Percentiles rank a stretch among this genome's conserved stretches.
Conservation (phyloP, 805 yeast species). For the Zygotorulaspora danielsina region DNA sequence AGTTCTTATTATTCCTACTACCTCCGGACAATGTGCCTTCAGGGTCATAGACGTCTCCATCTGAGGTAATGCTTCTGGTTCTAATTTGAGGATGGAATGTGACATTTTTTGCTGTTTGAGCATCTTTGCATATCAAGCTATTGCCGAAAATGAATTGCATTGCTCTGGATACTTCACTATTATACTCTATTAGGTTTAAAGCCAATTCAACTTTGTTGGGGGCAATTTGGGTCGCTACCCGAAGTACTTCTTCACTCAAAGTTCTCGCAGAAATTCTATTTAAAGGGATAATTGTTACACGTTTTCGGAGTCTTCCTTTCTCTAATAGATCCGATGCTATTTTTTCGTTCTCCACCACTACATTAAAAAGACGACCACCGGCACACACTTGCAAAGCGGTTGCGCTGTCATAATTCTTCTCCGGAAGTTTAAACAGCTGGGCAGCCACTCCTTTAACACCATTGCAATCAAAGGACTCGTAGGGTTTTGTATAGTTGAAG, state of each 20-base stretch:
- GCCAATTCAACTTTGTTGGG: slow-evolving; percentile 91
- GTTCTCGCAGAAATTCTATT: slow-evolving; percentile 71
- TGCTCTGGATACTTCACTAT: slow-evolving; percentile 65
- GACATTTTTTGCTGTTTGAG: slow-evolving; percentile 82
- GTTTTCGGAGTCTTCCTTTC: slow-evolving; percentile 66
- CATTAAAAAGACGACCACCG: slow-evolving; percentile 84
- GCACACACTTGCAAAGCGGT: slow-evolving; percentile 91
- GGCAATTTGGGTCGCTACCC: slow-evolving; percentile 67
- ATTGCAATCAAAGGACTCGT: slow-evolving; percentile 51
- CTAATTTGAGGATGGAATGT: slow-evolving; percentile 80
- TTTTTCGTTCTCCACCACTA: slow-evolving; percentile 82
- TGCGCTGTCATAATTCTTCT: slow-evolving; percentile 55
- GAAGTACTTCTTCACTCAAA: slow-evolving; percentile 48
- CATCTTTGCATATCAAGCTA: slow-evolving; percentile 82
- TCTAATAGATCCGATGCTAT: slow-evolving; percentile 82
- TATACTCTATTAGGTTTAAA: slow-evolving; percentile 70
- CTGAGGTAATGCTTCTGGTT: slow-evolving; percentile 78
- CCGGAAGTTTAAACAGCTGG: slow-evolving; percentile 64
- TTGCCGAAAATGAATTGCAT: slow-evolving; percentile 90
- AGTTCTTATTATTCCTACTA: slow-evolving; percentile 57
- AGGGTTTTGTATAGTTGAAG: slow-evolving; percentile 66
- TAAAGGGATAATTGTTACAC: slow-evolving; percentile 89
- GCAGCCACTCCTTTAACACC: slow-evolving; percentile 88
- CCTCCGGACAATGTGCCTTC: slow-evolving; percentile 96
- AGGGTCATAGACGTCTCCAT: slow-evolving; percentile 95